These are phyloP conservation scores for Saturnispora halmiae DNA, from an alignment of 805 yeast species.

Conservation along the genomic window DNA sequence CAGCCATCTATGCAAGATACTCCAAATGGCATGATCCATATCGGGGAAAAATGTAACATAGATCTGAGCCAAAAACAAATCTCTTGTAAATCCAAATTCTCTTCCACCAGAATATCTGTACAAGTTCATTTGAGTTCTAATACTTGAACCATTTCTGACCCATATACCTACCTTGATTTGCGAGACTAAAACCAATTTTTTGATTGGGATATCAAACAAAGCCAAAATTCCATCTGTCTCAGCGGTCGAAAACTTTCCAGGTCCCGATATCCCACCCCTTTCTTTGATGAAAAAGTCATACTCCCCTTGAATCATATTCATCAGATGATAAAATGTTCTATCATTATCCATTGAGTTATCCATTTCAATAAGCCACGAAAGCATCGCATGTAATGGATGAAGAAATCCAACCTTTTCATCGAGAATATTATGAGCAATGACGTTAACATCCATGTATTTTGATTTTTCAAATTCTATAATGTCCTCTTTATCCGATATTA, in stretches of 20 bases:
- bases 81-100: conserved; percentile 76
- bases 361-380: conserved; percentile 63
- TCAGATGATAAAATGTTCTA: conserved; percentile 10
- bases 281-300: conserved; percentile 14
- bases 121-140: conserved; percentile 68
- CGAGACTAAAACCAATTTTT: conserved; percentile 67
- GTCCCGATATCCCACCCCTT: neutral
- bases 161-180: conserved; percentile 86
- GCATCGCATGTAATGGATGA: conserved; percentile 70
- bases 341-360: conserved; percentile 22
- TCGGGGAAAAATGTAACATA: conserved; percentile 41
- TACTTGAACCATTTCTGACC: conserved; percentile 88
- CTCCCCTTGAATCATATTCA: conserved; percentile 17
- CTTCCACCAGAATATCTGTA: conserved; percentile 72
- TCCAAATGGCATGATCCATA: conserved; percentile 47
- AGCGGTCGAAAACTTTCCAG: conserved; percentile 3
- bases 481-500: conserved; percentile 20
- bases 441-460: conserved; percentile 18
- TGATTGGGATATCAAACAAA: conserved; percentile 64
- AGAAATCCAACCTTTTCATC: conserved; percentile 53
- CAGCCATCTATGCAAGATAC: conserved; percentile 64
- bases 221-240: conserved; percentile 20
- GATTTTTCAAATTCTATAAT: conserved; percentile 16
- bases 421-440: conserved; percentile 35
- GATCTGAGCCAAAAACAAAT: conserved; percentile 59